Evolutionary conservation across 2,329 filamentous ascomycete species (phyloP).

Genomic region (Dothiorella sarmentorum): DNA sequence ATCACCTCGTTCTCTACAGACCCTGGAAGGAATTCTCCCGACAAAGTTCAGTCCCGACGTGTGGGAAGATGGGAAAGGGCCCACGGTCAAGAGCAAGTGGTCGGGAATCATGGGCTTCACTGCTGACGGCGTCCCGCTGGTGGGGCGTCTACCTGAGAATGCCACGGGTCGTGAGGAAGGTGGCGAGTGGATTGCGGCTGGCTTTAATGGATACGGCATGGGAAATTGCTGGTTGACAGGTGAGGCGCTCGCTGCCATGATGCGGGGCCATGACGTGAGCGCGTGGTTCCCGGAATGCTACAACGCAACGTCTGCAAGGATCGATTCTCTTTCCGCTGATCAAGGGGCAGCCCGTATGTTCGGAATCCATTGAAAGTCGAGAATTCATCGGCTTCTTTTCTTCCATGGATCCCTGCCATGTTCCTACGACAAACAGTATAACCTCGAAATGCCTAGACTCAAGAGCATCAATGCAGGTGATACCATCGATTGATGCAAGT

Average conservation of each 20-base stretch:
- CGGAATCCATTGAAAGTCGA: too few species aligned
- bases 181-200: conserved; percentile 32
- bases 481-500: too few species aligned
- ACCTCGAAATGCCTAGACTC: too few species aligned
- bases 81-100: conserved; percentile 44
- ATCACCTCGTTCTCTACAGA: conserved; percentile 3
- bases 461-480: too few species aligned
- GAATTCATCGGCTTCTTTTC: too few species aligned
- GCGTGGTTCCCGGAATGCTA: background rate
- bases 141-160: conserved; percentile 42
- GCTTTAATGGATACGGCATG: conserved; percentile 23
- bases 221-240: conserved; percentile 23
- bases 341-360: background rate
- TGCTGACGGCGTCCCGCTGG: conserved; percentile 50
- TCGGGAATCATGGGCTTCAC: conserved; percentile 50
- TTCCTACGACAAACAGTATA: too few species aligned
- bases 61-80: conserved; percentile 19
- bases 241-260: conserved; percentile 23
- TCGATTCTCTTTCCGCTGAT: background rate
- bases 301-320: background rate
- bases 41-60: conserved; percentile 19
- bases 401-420: too few species aligned
- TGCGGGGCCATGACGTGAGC: conserved; percentile 11
- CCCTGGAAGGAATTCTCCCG: conserved; percentile 19
- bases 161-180: conserved; percentile 31